Evolutionary conservation across 106 monocot genomes (phyloP), one percentile per base, ranked within the genome.

Genomic region (Phalaenopsis equestris): DNA sequence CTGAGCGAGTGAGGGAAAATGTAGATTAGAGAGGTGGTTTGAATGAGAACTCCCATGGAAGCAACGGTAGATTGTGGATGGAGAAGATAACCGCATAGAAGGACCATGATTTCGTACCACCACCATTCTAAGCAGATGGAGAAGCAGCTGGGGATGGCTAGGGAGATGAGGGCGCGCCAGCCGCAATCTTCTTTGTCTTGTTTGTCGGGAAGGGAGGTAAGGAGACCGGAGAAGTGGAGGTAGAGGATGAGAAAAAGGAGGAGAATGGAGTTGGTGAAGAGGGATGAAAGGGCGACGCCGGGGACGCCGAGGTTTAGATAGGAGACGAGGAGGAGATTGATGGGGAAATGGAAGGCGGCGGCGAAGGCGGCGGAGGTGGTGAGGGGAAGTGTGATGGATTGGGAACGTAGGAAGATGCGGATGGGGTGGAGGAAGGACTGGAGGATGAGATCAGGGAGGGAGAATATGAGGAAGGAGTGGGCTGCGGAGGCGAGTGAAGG

Each of bases 21-120:
- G 82, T 87, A 87, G 30, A 87, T 81, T 6, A 87, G 30, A 3
- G 84, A 87, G n/a, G 88, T 88, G 39, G 88, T 88, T 64, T 88
- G 88, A 11, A 85, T 88, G 24, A 88, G 82, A 3, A 88, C 64
- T 0, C 84, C 87, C 84, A 92, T 92, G 8, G 92, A 89, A 3
- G 92, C 92, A 0, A 92, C 92, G n/a, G 89, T 92, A 9, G 89
- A 76, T 57, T 84, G 83, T 4, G 89, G 89, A 55, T 90, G 83
- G 41, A 81, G 30, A 14, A 92, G 82, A 14, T 89, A 76, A 3
- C 95, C 95, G 67, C 90, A 95, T 21, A 95, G 86, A 24, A 95
- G 41, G 68, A 93, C 87, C 96, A 96, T 96, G 83, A 96, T 91
- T 81, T 96, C 96, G 83, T 96, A 96, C 96, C 96, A 96, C 96